Base-by-base conservation (phyloP, 768 basidiomycete species). In the Termitomyces titanicus region DNA sequence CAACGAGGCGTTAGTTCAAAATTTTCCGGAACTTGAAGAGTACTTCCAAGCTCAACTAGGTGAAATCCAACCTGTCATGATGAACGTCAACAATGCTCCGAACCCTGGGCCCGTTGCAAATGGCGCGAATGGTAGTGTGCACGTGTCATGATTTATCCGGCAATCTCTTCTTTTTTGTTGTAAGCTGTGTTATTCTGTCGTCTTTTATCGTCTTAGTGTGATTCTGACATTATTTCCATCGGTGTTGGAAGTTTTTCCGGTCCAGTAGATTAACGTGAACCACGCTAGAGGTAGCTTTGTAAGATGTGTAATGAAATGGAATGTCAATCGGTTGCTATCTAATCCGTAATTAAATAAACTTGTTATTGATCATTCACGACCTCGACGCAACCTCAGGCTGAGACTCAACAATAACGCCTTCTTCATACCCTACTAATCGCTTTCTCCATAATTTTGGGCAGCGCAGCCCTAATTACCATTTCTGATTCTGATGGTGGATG, bases 1-100 rank as follows among this genome's bases (percentile, higher is more conserved):
- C 56, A 78, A 89, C 57, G 88, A 88, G 59, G 89, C 88, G 0
- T 74, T 93, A 24, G 74, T 72, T 38, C 84, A 87, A 63, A 85
- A 75, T 61, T 93, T 90, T 65, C 88, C 89, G 0, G 88, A 89
- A 56, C 74, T 89, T 5, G 78, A 72, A 55, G 52, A 64, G 2
- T 67, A 74, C 38, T 63, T 76, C 33, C 64, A 61, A 12, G 60
- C 51, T 42, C 53, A 48, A 46, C 22, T 45, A 25, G 45, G 47
- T 56, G 47, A 60, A 51, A 59, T 17, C 46, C 58, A 57, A 24
- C 49, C 44, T 34, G 46, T 20, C 24, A 24, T 18, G 24, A 39
- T 50, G n/a, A 47, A 42, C 11, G 49, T 54, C 12, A 45, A 47
- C 7, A 52, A 48, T n/a, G n/a, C 22, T 15, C 18, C 52, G n/a